These are phyloP conservation scores for Taphrina pruni DNA, from an alignment of 1,139 yeast species.

Conservation along the genomic window DNA sequence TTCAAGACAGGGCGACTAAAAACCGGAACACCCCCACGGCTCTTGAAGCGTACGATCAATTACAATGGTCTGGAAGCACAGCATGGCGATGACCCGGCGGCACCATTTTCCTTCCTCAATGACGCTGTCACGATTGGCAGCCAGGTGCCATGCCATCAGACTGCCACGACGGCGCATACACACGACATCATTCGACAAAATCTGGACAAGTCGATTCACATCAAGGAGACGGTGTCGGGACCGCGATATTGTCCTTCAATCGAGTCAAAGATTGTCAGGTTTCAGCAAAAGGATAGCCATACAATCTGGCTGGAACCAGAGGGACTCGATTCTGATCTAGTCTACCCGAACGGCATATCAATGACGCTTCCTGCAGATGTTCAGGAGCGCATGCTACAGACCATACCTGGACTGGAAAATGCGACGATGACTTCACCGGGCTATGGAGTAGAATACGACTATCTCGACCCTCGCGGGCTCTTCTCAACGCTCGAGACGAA, in stretches of 20 bases:
- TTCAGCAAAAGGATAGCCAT: slow-evolving; percentile 76
- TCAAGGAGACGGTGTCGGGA: slow-evolving; percentile 91
- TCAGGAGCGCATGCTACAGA: slow-evolving; percentile 71
- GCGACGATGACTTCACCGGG: slow-evolving; percentile 92
- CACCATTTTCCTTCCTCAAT: slow-evolving; percentile 90
- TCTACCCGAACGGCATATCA: slow-evolving; percentile 95
- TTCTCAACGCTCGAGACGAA: slow-evolving; percentile 81
- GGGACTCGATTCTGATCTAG: slow-evolving; percentile 74
- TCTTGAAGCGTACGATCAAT: slow-evolving; percentile 73
- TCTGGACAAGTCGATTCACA: slow-evolving; percentile 83
- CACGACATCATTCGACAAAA: slow-evolving; percentile 74
- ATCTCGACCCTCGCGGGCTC: slow-evolving; percentile 90
- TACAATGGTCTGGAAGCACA: slow-evolving; percentile 67
- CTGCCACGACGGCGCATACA: slow-evolving; percentile 75
- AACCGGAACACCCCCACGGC: slow-evolving; percentile 96
- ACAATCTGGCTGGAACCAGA: slow-evolving; percentile 96
- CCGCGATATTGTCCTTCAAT: slow-evolving; percentile 98
- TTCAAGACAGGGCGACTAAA: slow-evolving; percentile 87
- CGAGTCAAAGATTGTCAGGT: slow-evolving; percentile 84
- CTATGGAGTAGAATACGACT: slow-evolving; percentile 97
- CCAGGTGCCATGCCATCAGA: slow-evolving; percentile 75
- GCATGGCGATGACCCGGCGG: slow-evolving; percentile 77
- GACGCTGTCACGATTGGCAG: slow-evolving; percentile 63
- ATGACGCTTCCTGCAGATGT: slow-evolving; percentile 96
- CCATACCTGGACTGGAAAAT: slow-evolving; percentile 89